Evolutionary conservation across 1,284 basidiomycete species (phyloP).

Genomic region (Puccinia polysora): DNA sequence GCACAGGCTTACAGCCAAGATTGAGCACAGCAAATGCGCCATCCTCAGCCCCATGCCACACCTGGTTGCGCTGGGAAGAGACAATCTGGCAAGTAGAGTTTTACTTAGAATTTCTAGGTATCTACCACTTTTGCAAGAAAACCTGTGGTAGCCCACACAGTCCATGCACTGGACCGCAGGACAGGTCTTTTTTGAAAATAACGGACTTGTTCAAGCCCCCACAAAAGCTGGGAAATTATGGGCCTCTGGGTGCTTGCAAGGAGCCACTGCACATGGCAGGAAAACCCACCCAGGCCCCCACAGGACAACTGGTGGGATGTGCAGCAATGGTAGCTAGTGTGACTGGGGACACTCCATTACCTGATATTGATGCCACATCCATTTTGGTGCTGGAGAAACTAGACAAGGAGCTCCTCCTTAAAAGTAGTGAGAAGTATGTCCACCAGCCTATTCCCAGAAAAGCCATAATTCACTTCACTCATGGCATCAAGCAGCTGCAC

Average conservation of each 20-base stretch:
- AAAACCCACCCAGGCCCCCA: neutral
- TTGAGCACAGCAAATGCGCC: neutral
- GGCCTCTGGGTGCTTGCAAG: neutral
- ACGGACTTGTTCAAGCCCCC: neutral
- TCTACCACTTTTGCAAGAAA: conserved; percentile 27
- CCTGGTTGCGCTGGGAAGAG: neutral
- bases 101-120: conserved; percentile 7
- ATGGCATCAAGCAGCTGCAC: no score
- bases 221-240: neutral
- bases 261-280: neutral
- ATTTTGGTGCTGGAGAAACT: no score
- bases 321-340: no score
- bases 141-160: conserved; percentile 1
- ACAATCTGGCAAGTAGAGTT: neutral
- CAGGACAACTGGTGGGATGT: no score
- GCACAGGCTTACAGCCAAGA: neutral
- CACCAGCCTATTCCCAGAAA: no score
- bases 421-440: no score
- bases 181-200: neutral
- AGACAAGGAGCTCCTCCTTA: no score
- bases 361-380: no score
- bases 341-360: no score
- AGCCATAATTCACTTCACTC: no score
- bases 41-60: neutral
- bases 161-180: neutral